Evolutionary conservation across 2,329 filamentous ascomycete genomes (phyloP), one percentile per base, ranked within the genome.

Genomic region (Fusarium sublunatum): DNA sequence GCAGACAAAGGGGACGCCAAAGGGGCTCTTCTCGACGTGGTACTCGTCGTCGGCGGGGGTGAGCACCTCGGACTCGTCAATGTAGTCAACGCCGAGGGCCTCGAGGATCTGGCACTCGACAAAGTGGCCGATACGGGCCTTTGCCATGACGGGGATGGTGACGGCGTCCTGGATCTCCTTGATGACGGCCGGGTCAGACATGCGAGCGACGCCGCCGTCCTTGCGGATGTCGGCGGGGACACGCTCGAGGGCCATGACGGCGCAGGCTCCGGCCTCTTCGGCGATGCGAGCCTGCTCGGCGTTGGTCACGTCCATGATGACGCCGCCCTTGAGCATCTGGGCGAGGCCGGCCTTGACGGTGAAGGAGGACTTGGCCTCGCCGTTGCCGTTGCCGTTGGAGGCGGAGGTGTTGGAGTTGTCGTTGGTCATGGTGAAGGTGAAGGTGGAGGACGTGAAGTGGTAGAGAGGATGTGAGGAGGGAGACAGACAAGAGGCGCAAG

Each of bases 91-190:
- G 61, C 92, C 93, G 51, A 98, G 88, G 55, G 92, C 88, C 84
- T 98, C 91, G 74, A 99, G 91, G 80, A 99, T 96, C 89, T 94
- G 94, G 82, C 93, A 97, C 83, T 99, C 95, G 72, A 97, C 94
- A 70, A 97, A 93, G 81, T 99, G 95, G 34, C 95, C 95, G 75
- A 98, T 99, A 75, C 95, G 88, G 24, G 94, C 94, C 82, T 99
- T 99, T 65, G 95, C 95, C 95, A 99, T 98, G 78, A 99, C 95
- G 70, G 95, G 95, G 72, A 98, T 97, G 50, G 94, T 98, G 42
- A 98, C 95, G 36, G 93, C 89, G 4, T 85, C 87, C 88, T 97
- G 96, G 76, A 99, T 98, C 78, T 93, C 91, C 79, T 91, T 90
- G 84, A 98, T 98, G 86, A 97, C 91, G 71, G 85, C 82, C 2